These are phyloP conservation scores for Paracorniculantispora psalliotae DNA, from an alignment of 2,329 filamentous ascomycete species.

Conservation along the genomic window DNA sequence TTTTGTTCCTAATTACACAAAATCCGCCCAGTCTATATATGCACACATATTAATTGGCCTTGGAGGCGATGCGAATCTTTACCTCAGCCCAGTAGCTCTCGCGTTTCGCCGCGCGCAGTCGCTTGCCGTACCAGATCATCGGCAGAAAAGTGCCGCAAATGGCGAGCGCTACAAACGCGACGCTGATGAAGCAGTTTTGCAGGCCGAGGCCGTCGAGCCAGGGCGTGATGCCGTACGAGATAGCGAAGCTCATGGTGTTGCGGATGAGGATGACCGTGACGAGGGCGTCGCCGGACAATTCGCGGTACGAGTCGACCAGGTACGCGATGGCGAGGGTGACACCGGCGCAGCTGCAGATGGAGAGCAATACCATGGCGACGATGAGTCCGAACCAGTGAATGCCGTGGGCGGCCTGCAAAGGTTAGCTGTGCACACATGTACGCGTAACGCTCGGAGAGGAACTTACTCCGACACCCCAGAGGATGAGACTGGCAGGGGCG, in stretches of 20 bases:
- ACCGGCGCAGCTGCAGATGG: conserved; percentile 30
- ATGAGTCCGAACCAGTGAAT: conserved; percentile 39
- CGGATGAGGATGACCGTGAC: conserved; percentile 36
- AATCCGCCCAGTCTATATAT: too few species aligned
- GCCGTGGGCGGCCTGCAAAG: conserved; percentile 24
- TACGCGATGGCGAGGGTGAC: conserved; percentile 35
- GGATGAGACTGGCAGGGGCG: conserved; percentile 25
- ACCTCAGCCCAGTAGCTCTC: conserved; percentile 20
- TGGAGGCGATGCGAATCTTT: conserved; percentile 8
- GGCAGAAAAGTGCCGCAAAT: conserved; percentile 36
- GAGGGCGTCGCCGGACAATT: conserved; percentile 35
- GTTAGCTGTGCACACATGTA: not conserved
- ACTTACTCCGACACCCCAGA: conserved; percentile 30
- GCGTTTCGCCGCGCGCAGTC: conserved; percentile 19
- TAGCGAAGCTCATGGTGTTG: conserved; percentile 33
- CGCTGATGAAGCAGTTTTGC: conserved; percentile 39
- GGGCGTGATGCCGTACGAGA: conserved; percentile 37
- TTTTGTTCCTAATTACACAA: too few species aligned
- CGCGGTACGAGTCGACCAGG: conserved; percentile 36
- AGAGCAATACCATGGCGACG: conserved; percentile 34
- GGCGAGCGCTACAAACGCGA: conserved; percentile 35
- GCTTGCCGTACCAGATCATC: conserved; percentile 44
- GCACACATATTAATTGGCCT: conserved; percentile 2
- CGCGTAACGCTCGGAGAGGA: not conserved
- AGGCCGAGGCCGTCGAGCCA: conserved; percentile 38